A percentile compares a stretch with the other conserved stretches of the same genome.
These are phyloP conservation scores for Globisporangium nagaii DNA, from an alignment of 352 stramenopile species.

Conservation along the genomic window DNA sequence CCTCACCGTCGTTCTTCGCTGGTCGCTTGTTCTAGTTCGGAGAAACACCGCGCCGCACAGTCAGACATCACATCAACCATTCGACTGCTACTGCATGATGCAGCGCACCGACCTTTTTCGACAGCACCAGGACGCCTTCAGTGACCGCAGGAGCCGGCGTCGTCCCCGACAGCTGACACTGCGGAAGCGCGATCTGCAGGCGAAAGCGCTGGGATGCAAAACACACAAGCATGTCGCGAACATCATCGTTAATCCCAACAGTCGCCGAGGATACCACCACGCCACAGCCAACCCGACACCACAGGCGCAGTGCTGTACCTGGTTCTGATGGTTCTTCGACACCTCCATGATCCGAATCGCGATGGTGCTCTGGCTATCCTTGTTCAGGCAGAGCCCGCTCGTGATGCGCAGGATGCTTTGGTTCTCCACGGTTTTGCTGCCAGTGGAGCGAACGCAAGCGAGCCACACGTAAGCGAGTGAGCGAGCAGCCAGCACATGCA, in stretches of 20 bases:
- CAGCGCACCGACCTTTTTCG: constrained; percentile 45
- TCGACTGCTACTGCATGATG: neutral
- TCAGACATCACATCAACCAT: too few species aligned
- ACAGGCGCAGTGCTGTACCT: constrained; percentile 24
- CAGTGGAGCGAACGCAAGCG: neutral
- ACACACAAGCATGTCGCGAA: too few species aligned
- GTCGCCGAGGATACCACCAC: too few species aligned
- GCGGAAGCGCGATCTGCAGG: constrained; percentile 43
- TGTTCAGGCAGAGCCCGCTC: constrained; percentile 57
- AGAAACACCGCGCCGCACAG: too few species aligned
- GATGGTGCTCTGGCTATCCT: constrained; percentile 39
- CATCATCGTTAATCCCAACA: too few species aligned
- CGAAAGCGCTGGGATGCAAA: constrained; percentile 39
- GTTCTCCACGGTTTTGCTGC: constrained; percentile 67
- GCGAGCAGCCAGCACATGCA: neutral
- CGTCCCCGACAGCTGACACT: constrained; percentile 22
- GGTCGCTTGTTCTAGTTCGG: constrained; percentile 71
- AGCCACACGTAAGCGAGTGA: neutral
- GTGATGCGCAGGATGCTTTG: constrained; percentile 64
- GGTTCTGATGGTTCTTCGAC: constrained; percentile 82
- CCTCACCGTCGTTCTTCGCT: constrained; percentile 40
- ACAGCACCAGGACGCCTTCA: constrained; percentile 52
- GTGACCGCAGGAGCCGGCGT: constrained; percentile 28
- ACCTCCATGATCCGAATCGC: constrained; percentile 72
- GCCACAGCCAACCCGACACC: neutral